Evolutionary conservation across 2,329 filamentous ascomycete species (phyloP), one percentile per base, ranked within the genome.

Genomic region (Microdochium nivale): DNA sequence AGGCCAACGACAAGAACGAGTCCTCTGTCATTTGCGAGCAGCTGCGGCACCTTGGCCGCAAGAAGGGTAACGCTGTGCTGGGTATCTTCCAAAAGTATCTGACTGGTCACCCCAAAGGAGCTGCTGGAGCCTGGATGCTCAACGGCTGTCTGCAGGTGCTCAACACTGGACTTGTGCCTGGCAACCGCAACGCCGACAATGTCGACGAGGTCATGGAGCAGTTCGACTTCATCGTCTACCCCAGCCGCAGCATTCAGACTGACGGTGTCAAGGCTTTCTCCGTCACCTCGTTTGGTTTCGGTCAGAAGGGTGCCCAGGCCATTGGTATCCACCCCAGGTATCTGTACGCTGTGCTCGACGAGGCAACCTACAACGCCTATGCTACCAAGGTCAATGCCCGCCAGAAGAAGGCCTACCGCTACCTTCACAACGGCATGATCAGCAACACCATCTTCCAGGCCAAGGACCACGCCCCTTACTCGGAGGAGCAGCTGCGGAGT

Each of bases 11-110:
- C 78, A 97, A 97, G 85, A 99, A 99, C 72, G 94, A 99, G 71
- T 97, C 94, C 19, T 91, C 91, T 51, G 94, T 96, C 65, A 87
- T 99, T 62, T 96, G 92, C 78, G 84, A 96, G 70, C 95, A 99
- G 74, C 83, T 99, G 71, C 85, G 86, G 61, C 95, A 99, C 67
- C 85, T 99, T 50, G 94, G 94, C 59, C 88, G 94, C 62, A 87
- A 86, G 72, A 96, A 96, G 84, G 94, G 95, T 64, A 99, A 99
- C 65, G 91, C 94, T 30, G 78, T 99, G 14, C 74, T 97, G 58
- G 94, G 91, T 76, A 91, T 99, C 68, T 99, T 97, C 87, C 94
- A 99, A 75, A 99, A 99, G 74, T 97, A 95, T 71, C 84, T 99
- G 55, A 99, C 95, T 51, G 94, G 94, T 70, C 94, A 99, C 69